Evolutionary conservation across 2,329 filamentous ascomycete species (phyloP).

Genomic region (Pleomassaria siparia): DNA sequence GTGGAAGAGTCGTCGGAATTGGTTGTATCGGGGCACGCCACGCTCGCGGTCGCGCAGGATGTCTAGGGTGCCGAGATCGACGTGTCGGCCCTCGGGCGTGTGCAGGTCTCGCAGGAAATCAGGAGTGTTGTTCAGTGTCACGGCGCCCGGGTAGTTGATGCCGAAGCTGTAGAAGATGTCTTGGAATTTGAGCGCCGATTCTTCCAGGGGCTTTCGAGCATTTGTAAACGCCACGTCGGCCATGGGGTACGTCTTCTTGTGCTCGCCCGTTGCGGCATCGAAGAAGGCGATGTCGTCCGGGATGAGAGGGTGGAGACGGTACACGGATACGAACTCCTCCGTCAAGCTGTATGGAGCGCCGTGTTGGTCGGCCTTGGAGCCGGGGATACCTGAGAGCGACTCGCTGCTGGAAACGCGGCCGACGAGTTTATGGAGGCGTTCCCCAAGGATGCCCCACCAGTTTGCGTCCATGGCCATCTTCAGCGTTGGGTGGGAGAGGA

Average conservation of each 20-base stretch:
- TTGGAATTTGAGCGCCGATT: conserved; percentile 12
- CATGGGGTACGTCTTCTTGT: conserved; percentile 32
- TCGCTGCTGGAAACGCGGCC: conserved; percentile 47
- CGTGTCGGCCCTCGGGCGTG: conserved; percentile 45
- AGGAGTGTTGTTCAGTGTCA: conserved; percentile 46
- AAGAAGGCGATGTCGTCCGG: conserved; percentile 38
- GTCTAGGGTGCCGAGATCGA: conserved; percentile 51
- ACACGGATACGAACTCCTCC: conserved; percentile 50
- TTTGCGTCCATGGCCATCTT: conserved; percentile 50
- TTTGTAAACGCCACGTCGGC: conserved; percentile 38
- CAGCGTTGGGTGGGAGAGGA: conserved; percentile 48
- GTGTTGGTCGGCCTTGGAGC: conserved; percentile 42
- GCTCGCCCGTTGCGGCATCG: conserved; percentile 21
- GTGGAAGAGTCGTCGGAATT: conserved; percentile 49
- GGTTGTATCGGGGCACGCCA: conserved; percentile 50
- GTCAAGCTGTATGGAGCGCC: conserved; percentile 46
- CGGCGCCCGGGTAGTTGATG: conserved; percentile 52
- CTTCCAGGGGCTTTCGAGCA: conserved; percentile 33
- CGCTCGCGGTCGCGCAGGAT: conserved; percentile 52
- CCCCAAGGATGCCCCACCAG: conserved; percentile 51
- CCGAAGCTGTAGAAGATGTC: conserved; percentile 49
- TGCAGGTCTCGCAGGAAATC: conserved; percentile 46
- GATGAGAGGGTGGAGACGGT: conserved; percentile 48
- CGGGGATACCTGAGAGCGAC: conserved; percentile 45
- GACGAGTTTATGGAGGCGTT: conserved; percentile 44